Conservation (phyloP, 495 filamentous ascomycete species). For the Aspergillus nidulans region DNA sequence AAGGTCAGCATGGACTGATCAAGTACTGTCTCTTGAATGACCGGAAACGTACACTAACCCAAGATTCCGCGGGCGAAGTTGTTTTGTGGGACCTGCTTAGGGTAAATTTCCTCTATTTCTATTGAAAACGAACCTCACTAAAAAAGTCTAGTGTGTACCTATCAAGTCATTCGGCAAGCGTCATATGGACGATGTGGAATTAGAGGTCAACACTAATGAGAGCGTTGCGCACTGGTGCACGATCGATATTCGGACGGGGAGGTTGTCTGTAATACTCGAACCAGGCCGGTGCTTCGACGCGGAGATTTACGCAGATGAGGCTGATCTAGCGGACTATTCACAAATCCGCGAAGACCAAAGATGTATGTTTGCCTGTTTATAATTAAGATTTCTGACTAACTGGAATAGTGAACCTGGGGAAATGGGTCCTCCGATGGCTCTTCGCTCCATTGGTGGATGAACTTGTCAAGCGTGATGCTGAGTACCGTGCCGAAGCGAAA, state of each 20-base stretch:
- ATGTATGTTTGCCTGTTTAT: slow-evolving; percentile 53
- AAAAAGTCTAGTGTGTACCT: slow-evolving; percentile 63
- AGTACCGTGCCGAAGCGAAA: slow-evolving; percentile 62
- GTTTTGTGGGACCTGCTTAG: slow-evolving; percentile 89
- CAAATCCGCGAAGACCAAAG: slow-evolving; percentile 92
- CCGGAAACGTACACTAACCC: slow-evolving; percentile 76
- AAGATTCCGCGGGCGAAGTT: slow-evolving; percentile 96
- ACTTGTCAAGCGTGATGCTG: slow-evolving; percentile 75
- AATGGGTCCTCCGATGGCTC: slow-evolving; percentile 92
- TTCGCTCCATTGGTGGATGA: slow-evolving; percentile 87
- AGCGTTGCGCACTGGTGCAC: slow-evolving; percentile 93
- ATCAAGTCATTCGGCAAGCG: slow-evolving; percentile 86
- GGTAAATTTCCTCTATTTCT: slow-evolving; percentile 38
- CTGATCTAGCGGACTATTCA: slow-evolving; percentile 62
- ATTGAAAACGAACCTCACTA: not conserved
- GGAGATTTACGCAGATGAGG: slow-evolving; percentile 92
- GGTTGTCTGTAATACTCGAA: slow-evolving; percentile 83
- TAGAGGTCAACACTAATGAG: slow-evolving; percentile 81
- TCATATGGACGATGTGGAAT: slow-evolving; percentile 86
- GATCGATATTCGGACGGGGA: slow-evolving; percentile 88
- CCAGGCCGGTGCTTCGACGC: slow-evolving; percentile 97
- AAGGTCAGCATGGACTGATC: slow-evolving; percentile 92
- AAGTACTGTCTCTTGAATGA: slow-evolving; percentile 93
- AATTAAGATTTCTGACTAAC: not conserved
- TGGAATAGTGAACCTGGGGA: slow-evolving; percentile 86